Conservation (phyloP, 305 asterid species). For the Solanum hybrid region DNA sequence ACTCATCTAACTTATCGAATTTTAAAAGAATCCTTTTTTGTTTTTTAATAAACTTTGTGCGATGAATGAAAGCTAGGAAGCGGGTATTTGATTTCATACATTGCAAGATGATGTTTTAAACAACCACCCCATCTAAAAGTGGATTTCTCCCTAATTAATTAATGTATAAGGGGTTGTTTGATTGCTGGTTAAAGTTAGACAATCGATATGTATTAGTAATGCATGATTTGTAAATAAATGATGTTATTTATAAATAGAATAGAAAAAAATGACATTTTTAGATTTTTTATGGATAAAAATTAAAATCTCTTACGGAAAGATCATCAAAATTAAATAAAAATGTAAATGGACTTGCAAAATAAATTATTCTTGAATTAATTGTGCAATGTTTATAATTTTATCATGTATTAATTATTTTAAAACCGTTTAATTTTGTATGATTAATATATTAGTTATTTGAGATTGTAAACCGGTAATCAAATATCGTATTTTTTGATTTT, state of each 20-base stretch:
- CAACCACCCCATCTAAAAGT: neutral
- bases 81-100: neutral
- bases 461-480: neutral
- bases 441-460: neutral
- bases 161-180: neutral
- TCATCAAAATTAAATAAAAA: neutral
- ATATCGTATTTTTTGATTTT: neutral
- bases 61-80: neutral
- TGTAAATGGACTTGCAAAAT: neutral
- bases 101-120: neutral
- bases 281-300: neutral
- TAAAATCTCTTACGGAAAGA: neutral
- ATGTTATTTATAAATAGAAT: neutral
- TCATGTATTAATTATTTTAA: neutral
- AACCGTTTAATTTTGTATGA: neutral
- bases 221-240: neutral
- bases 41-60: neutral
- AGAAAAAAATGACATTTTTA: neutral
- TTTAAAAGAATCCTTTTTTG: neutral
- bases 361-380: neutral
- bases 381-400: neutral
- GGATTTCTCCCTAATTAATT: neutral
- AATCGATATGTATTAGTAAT: too few relatives aligned
- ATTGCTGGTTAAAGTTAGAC: neutral
- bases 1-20: neutral